A percentile compares a stretch with the other conserved stretches of the same genome.
These are phyloP conservation scores for Leucaena leucocephala DNA, from an alignment of 306 rosid species.

Conservation along the genomic window DNA sequence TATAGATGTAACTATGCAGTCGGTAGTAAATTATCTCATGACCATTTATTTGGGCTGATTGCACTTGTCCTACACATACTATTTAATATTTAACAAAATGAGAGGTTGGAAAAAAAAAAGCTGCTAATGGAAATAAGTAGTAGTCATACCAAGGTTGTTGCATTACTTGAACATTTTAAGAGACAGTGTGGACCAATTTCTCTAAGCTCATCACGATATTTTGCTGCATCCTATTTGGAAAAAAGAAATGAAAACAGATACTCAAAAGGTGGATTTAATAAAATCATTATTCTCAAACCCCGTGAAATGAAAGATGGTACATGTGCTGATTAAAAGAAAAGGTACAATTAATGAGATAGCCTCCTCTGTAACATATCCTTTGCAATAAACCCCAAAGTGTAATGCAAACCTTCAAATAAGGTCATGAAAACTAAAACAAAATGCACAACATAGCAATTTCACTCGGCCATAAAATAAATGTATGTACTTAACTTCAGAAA, in stretches of 20 bases:
- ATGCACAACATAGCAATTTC: neutral
- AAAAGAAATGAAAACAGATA: neutral
- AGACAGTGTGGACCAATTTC: slow-evolving; percentile 76
- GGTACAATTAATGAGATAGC: slow-evolving; percentile 1
- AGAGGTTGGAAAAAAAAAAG: neutral
- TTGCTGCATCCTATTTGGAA: slow-evolving; percentile 80
- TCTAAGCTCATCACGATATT: slow-evolving; percentile 80
- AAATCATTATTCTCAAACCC: slow-evolving; percentile 7
- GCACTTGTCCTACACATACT: neutral
- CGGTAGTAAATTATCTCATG: slow-evolving; percentile 11
- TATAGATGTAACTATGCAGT: neutral
- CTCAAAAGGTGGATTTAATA: slow-evolving; percentile 19
- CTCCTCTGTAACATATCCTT: neutral
- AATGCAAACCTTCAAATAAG: neutral
- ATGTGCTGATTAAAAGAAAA: neutral
- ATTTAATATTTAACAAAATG: slow-evolving; percentile 1
- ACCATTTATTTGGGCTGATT: slow-evolving; percentile 19
- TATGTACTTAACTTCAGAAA: neutral
- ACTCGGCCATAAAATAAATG: neutral
- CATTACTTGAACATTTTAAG: slow-evolving; percentile 88
- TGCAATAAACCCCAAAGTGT: neutral
- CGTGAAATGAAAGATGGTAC: slow-evolving; percentile 11
- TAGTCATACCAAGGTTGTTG: slow-evolving; percentile 76
- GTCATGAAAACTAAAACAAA: neutral
- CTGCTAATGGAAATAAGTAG: neutral